Evolutionary conservation across 129 eudicot genomes (phyloP), one percentile per base, ranked within the genome.

Genomic region (Flaveria bidentis): DNA sequence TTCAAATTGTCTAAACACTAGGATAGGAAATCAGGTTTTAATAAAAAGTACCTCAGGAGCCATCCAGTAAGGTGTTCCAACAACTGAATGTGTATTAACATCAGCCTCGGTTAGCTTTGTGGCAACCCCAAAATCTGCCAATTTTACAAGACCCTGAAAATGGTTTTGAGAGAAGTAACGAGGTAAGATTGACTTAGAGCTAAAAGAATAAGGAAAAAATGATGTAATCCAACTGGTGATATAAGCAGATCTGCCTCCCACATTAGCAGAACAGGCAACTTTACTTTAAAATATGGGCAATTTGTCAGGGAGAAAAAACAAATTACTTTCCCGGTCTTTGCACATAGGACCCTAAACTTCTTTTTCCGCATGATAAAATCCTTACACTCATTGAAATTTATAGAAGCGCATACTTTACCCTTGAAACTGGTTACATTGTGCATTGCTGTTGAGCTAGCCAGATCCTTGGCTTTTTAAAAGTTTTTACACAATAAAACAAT

Each of bases 21-120:
- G 15, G 4, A 71, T 15, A 39, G 23, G 44, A 28, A 56, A 22
- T 5, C 52, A 3, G 13, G 23, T 39, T 26, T 41, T 50, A 20
- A 8, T 7, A 60, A 74, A 44, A 41, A n/a, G 13, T 87, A 94
- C 99, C 99, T 94, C 99, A 39, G 99, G 99, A 71, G 99, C 99
- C 97, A 91, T 95, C 99, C 99, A 91, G 84, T 95, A 95, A 62
- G 99, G 99, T 64, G 97, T 94, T 71, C 97, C 99, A 80, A 94
- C 99, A 84, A 94, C 96, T 71, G 99, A 94, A 86, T 91, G 96
- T 50, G 99, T 94, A 69, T 94, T 94, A 58, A 85, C 84, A 89
- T 94, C 96, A 81, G 99, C 99, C 78, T 94, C 99, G 0, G 96
- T 94, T 50, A 94, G 78, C 80, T 94, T 94, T 14, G 99, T 94